These are phyloP conservation scores for Telfairia occidentalis DNA, from an alignment of 331 rosid species.

Conservation along the genomic window DNA sequence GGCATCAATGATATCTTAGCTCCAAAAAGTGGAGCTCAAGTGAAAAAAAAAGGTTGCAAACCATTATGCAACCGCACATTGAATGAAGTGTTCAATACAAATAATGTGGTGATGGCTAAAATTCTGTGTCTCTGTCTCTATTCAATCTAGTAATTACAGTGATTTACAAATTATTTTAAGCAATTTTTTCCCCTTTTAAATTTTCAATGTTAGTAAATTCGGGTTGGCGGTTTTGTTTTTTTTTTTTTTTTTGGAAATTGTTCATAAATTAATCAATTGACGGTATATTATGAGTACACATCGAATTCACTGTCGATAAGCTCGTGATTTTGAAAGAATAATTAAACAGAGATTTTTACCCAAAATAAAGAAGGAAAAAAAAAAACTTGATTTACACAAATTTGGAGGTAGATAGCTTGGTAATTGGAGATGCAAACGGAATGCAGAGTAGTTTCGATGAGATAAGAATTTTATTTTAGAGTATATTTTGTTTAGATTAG, in stretches of 20 bases:
- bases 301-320: neutral
- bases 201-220: neutral
- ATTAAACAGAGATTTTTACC: no score
- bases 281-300: neutral
- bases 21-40: conserved; percentile 7
- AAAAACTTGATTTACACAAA: no score
- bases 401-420: no score
- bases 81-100: neutral
- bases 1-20: neutral
- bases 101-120: neutral
- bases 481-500: no score
- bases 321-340: neutral
- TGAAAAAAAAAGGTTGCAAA: neutral
- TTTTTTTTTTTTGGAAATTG: neutral
- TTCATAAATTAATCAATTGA: neutral
- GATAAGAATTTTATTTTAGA: no score
- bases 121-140: no score
- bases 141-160: neutral
- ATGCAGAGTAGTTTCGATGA: no score
- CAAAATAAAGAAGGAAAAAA: no score
- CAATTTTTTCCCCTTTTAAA: neutral
- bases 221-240: no score
- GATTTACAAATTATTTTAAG: neutral
- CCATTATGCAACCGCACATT: neutral
- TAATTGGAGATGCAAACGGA: no score